Evolutionary conservation across 768 basidiomycete species (phyloP).

Genomic region (Lentinula aciculospora): DNA sequence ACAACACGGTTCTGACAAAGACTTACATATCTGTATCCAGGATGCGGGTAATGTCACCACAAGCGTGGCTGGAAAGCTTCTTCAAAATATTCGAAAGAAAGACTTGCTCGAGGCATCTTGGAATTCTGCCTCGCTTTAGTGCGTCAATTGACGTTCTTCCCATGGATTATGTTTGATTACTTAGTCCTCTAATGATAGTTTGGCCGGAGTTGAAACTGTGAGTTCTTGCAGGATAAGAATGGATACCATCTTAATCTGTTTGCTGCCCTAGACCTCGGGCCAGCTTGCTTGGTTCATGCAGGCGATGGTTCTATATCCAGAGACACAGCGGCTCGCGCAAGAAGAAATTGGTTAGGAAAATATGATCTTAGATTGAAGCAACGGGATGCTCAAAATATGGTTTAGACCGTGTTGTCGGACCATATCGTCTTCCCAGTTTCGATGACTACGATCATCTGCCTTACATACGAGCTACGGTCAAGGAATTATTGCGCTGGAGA

Average conservation of each 20-base stretch:
- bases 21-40: not conserved
- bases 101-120: not conserved
- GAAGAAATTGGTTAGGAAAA: conserved; percentile 20
- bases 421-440: conserved; percentile 25
- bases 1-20: too few species aligned
- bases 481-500: conserved; percentile 30
- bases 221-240: not conserved
- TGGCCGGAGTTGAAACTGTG: conserved; percentile 4
- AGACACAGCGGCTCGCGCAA: conserved; percentile 27
- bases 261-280: conserved; percentile 29
- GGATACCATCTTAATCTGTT: not conserved
- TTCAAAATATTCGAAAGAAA: not conserved
- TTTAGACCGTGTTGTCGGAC: conserved; percentile 24
- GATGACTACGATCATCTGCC: conserved; percentile 25
- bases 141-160: conserved; percentile 8
- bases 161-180: not conserved
- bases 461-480: conserved; percentile 27
- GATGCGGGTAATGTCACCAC: not conserved
- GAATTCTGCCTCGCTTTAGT: not conserved
- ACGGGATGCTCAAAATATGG: not conserved
- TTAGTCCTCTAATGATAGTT: not conserved
- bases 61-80: not conserved
- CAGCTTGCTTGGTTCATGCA: conserved; percentile 26
- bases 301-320: conserved; percentile 29
- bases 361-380: not conserved